Conservation (phyloP, 768 basidiomycete species). For the Kwoniella mangroviensis region DNA sequence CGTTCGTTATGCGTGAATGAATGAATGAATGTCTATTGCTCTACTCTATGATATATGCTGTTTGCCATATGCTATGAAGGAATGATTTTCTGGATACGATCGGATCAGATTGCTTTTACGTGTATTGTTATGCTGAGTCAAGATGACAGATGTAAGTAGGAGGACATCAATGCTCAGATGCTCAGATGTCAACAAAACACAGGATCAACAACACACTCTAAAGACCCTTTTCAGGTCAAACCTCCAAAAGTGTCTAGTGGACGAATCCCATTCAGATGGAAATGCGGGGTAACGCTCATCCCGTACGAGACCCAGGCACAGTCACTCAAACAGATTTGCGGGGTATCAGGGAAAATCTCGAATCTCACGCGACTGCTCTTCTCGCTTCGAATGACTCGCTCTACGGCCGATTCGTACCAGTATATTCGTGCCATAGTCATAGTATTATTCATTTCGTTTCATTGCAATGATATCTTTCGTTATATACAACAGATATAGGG, state of each 20-base stretch:
- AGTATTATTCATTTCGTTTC: background rate
- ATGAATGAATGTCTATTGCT: background rate
- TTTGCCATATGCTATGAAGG: background rate
- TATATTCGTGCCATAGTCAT: background rate
- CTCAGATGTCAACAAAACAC: background rate
- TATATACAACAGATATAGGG: constrained; percentile 7
- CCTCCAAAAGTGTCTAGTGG: no score
- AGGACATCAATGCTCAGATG: constrained; percentile 1
- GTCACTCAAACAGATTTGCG: background rate
- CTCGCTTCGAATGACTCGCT: background rate
- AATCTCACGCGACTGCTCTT: constrained; percentile 15
- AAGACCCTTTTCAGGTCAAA: constrained; percentile 5
- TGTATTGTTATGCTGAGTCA: no score
- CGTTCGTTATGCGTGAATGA: background rate
- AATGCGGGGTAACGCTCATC: constrained; percentile 11
- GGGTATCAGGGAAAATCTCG: background rate
- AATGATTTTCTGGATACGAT: background rate
- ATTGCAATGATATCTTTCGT: background rate
- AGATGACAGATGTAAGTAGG: no score
- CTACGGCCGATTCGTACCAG: background rate
- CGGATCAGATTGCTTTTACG: no score
- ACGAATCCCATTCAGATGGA: background rate
- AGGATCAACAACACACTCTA: constrained; percentile 6
- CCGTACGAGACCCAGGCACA: background rate
- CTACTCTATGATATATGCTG: background rate